Base-by-base conservation (phyloP, 305 asterid species). In the Rubia peregrina region DNA sequence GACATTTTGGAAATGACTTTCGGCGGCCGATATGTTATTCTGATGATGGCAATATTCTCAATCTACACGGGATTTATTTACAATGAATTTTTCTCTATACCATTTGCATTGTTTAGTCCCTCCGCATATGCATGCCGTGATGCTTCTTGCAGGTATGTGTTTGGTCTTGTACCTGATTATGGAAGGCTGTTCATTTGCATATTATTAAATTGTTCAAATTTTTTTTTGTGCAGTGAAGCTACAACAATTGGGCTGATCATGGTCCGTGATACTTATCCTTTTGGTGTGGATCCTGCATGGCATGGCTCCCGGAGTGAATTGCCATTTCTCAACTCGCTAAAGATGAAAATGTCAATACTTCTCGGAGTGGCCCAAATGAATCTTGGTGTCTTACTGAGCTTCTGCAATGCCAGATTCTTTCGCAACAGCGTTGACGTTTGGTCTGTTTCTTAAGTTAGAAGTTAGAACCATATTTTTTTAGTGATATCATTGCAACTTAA, bases 201-300 rank as follows among this genome's bases (percentile, higher is more conserved):
- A 19, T 17, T 70, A 61, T 66, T 72, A 61, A 48, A 56, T 48
- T 51, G 64, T 73, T 49, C 70, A 49, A 71, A 41, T 81, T 55
- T 71, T 71, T 67, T 56, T 38, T 65, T 51, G 5, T 85, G 79
- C 87, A 92, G 98, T 74, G 92, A 92, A 65, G 84, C 96, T 74
- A 71, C 92, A 70, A 65, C 95, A 22, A 77, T 86, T 66, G 97
- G 97, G 80, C 77, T 91, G 86, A 92, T 92, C 80, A 88, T 81
- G 87, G 86, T 76, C 73, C 83, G 85, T 67, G 91, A 82, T 85
- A 88, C 98, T 77, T 92, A 92, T 72, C 92, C 98, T 63, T 90
- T 92, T 75, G 98, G 98, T 46, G 87, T 86, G 68, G 98, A 92
- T 84, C 98, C 98, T 73, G 92, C 85, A 67, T 92, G 98, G 98